Conservation (phyloP, 2,329 filamentous ascomycete species). For the Ophiostoma himal-ulmi region DNA sequence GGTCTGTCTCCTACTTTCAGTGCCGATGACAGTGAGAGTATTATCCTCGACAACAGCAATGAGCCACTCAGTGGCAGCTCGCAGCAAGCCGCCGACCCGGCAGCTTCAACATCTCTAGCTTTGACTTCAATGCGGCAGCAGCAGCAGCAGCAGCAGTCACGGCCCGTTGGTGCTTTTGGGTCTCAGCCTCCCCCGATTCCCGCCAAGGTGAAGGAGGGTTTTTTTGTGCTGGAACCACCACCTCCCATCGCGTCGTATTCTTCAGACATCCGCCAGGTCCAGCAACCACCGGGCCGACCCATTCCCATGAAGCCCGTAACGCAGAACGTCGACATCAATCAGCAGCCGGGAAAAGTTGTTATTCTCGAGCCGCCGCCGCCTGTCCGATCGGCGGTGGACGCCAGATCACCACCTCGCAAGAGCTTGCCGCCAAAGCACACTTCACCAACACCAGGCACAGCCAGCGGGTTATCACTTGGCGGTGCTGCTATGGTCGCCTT, state of each 20-base stretch:
- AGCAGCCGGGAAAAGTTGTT: neutral
- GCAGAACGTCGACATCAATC: neutral
- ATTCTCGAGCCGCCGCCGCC: constrained; percentile 3
- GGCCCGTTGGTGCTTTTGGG: too few species aligned
- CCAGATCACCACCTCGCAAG: neutral
- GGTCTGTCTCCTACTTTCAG: neutral
- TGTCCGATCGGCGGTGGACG: neutral
- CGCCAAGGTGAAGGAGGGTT: neutral
- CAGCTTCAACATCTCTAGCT: neutral
- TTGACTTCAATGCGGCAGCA: neutral
- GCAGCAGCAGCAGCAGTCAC: too few species aligned
- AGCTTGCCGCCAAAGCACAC: neutral
- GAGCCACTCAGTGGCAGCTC: neutral
- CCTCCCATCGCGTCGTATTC: neutral
- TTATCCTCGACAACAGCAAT: neutral
- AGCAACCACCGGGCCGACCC: neutral
- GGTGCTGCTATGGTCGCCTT: neutral
- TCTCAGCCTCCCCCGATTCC: neutral
- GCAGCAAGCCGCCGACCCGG: neutral
- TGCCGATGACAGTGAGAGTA: neutral
- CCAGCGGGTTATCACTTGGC: neutral
- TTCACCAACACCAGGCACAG: neutral
- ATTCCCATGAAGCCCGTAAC: neutral
- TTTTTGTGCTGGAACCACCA: neutral
- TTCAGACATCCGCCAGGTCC: neutral